Evolutionary conservation across 805 yeast species (phyloP), one percentile per base, ranked within the genome.

Genomic region (Candida pseudofarinosa): DNA sequence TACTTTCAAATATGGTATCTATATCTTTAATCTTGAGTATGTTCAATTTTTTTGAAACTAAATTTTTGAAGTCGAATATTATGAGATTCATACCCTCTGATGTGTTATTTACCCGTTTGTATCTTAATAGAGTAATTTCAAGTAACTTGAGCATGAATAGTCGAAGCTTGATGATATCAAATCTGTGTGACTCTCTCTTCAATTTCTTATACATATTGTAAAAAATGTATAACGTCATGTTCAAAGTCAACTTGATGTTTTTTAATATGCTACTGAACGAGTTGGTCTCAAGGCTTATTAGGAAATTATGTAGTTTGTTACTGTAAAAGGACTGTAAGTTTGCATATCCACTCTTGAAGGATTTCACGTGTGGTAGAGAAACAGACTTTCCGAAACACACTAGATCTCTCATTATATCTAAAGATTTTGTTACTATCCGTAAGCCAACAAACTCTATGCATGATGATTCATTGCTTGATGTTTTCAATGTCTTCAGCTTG

Each of bases 381-480:
- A 50, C 32, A 28, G 23, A 19, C 3, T 53, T 18, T 4, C 41
- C 39, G 4, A 35, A 19, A 10, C 43, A 33, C 37, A 42, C 43
- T 14, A 31, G 43, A 5, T 47, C 49, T 23, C 47, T 38, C 16
- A 41, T 38, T 6, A 63, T 46, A 19, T 53, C 55, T 23, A 66
- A 43, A 4, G 56, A 53, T 8, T 41, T 31, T 3, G 51, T 39
- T 35, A 56, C 46, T 13, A 69, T 58, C 3, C 46, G 49, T 17
- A 69, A 44, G 0, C 74, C 74, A 19, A 65, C 54, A 42, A 64
- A 70, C n/a, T 36, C 52, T 3, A 54, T 34, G 6, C 41, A 23
- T 10, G 28, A 23, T 7, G 28, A 23, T 23, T 23, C 28, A 23
- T 7, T 23, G 10, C 28, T 23, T 31, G 45, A 47, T 4, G 55